Evolutionary conservation across 192 early-diverging fungal species (phyloP).

Genomic region (Podila epigama): DNA sequence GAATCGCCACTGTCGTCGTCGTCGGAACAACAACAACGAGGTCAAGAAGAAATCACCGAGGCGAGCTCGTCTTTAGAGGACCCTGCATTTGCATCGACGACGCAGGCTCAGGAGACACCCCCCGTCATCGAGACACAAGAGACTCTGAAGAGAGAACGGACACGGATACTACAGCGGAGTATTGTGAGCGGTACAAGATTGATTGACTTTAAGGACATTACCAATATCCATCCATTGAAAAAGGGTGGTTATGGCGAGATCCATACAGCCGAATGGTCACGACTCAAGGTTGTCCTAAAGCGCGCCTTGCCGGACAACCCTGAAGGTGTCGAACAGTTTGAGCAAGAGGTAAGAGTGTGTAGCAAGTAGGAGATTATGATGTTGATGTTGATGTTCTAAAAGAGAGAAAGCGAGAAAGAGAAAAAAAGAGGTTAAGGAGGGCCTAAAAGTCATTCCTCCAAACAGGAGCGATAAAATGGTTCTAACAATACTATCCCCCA

Average conservation of each 20-base stretch:
- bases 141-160: constrained; percentile 34
- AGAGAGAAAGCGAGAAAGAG: neutral
- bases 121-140: constrained; percentile 33
- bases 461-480: too few relatives aligned
- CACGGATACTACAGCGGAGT: constrained; percentile 24
- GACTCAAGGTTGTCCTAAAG: constrained; percentile 35
- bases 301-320: constrained; percentile 17
- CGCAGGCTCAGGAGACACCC: neutral
- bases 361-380: neutral
- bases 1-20: too few relatives aligned
- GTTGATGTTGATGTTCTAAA: neutral
- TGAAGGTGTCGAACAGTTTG: constrained; percentile 34
- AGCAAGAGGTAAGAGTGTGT: constrained; percentile 25
- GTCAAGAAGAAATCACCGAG: too few relatives aligned
- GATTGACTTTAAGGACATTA: constrained; percentile 35
- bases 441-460: too few relatives aligned
- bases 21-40: too few relatives aligned
- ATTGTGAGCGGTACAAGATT: constrained; percentile 21
- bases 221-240: constrained; percentile 32
- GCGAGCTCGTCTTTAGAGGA: too few relatives aligned
- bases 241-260: constrained; percentile 43
- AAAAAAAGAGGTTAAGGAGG: neutral
- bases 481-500: neutral
- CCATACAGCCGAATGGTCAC: constrained; percentile 43
- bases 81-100: neutral